These are phyloP conservation scores for Nicotiana obtusifolia DNA, from an alignment of 257 asterid species.

Conservation along the genomic window DNA sequence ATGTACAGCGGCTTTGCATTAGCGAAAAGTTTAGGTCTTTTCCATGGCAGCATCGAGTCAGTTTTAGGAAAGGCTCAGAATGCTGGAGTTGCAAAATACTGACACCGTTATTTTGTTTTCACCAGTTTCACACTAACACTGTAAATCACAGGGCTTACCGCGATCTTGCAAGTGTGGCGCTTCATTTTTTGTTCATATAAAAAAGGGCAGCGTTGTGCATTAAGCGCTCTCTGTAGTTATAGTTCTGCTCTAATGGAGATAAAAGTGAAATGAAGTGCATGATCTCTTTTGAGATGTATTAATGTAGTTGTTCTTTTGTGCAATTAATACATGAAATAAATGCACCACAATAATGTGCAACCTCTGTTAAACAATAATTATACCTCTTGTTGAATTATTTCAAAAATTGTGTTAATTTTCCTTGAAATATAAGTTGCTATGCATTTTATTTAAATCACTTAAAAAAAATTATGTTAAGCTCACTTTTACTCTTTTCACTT, in stretches of 20 bases:
- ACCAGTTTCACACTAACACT: neutral
- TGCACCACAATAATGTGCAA: no score
- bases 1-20: slow-evolving; percentile 79
- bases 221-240: neutral
- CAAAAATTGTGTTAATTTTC: no score
- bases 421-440: no score
- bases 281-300: neutral
- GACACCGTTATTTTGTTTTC: slow-evolving; percentile 1
- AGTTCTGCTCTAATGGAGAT: neutral
- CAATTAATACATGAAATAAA: neutral
- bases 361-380: no score
- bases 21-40: slow-evolving; percentile 68
- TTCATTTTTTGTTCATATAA: neutral
- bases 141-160: neutral
- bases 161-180: neutral
- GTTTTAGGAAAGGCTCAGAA: slow-evolving; percentile 52
- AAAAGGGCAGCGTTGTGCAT: no score
- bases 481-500: no score
- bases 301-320: neutral
- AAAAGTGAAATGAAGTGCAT: neutral
- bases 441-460: no score
- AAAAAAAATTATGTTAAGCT: no score
- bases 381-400: no score
- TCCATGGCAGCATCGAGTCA: slow-evolving; percentile 37
- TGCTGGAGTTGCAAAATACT: slow-evolving; percentile 55